Percentiles rank a stretch among this genome's conserved stretches.
Evolutionary conservation across 2,329 filamentous ascomycete genomes (phyloP).

Genomic region (Blumeria hordei): DNA sequence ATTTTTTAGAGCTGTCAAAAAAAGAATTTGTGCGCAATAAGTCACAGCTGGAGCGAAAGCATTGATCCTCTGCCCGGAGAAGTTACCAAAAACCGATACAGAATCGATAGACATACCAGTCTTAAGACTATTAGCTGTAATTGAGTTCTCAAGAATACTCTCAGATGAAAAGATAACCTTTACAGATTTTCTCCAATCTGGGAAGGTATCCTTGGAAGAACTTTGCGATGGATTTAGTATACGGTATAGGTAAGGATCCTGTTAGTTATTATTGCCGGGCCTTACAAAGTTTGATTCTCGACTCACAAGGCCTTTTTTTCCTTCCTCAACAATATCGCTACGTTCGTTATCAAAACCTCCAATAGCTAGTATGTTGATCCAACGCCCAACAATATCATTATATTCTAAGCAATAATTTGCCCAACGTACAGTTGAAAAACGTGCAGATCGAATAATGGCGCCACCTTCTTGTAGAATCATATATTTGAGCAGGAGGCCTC

Average conservation of each 20-base stretch:
- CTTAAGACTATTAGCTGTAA: constrained; percentile 12
- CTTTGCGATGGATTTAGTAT: constrained; percentile 30
- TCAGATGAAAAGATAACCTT: constrained; percentile 23
- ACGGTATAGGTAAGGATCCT: constrained; percentile 40
- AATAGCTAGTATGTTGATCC: constrained; percentile 70
- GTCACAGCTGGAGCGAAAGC: constrained; percentile 45
- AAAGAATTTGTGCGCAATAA: constrained; percentile 39
- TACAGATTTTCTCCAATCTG: constrained; percentile 27
- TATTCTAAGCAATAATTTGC: constrained; percentile 74
- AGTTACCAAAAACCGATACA: constrained; percentile 17
- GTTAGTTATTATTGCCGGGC: not conserved
- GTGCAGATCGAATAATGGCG: constrained; percentile 43
- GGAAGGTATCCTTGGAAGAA: constrained; percentile 19
- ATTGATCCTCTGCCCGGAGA: constrained; percentile 20
- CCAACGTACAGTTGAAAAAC: constrained; percentile 68
- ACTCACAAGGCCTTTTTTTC: constrained; percentile 60
- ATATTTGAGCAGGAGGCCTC: constrained; percentile 38
- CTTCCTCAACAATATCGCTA: constrained; percentile 73
- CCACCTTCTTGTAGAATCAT: constrained; percentile 29
- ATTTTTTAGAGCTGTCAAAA: constrained; percentile 25
- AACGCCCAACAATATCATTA: constrained; percentile 53
- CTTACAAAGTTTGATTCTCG: not conserved
- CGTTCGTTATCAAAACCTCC: constrained; percentile 41
- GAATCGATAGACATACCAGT: constrained; percentile 20
- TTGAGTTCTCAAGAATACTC: constrained; percentile 14